phyloP scores from a whole-genome alignment of 192 early-diverging fungal species.

The Backusella psychrophila region DNA sequence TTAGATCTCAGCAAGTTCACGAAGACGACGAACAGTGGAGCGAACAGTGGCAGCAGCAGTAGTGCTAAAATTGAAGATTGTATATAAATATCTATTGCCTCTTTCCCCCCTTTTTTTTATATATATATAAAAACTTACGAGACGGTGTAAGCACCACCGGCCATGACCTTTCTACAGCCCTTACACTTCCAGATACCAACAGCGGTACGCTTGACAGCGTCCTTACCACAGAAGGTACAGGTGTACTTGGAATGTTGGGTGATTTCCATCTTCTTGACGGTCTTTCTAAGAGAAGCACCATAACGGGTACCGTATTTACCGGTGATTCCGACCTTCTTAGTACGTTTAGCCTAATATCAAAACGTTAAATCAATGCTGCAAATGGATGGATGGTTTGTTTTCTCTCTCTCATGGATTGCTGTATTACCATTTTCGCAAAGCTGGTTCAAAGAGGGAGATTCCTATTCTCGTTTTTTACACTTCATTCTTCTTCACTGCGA shows the following conservation, averaged over 20 bases:
- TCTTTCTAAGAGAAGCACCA: constrained; percentile 99
- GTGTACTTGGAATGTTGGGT: constrained; percentile 99
- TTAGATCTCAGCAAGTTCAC: constrained; percentile 90
- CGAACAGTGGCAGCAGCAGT: constrained; percentile 89
- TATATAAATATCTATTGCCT: not conserved
- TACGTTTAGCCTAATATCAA: constrained; percentile 78
- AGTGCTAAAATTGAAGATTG: constrained; percentile 46
- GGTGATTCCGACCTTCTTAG: constrained; percentile 97
- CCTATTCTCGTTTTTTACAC: not conserved
- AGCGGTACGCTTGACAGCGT: constrained; percentile 88
- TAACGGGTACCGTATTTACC: constrained; percentile 99
- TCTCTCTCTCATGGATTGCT: not conserved
- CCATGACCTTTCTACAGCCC: constrained; percentile 91
- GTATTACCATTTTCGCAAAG: constrained; percentile 14
- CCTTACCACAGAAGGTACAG: constrained; percentile 99
- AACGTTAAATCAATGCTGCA: not conserved
- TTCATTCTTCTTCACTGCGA: not conserved
- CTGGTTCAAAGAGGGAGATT: constrained; percentile 14
- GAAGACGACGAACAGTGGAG: constrained; percentile 96
- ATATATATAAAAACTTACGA: constrained; percentile 31
- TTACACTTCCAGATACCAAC: constrained; percentile 99
- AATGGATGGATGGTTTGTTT: constrained; percentile 22
- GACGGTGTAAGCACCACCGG: constrained; percentile 55
- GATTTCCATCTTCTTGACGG: constrained; percentile 98
- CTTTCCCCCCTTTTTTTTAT: not conserved